These are phyloP conservation scores for Candida khao-thaluensis DNA, from an alignment of 805 yeast species.

Conservation along the genomic window DNA sequence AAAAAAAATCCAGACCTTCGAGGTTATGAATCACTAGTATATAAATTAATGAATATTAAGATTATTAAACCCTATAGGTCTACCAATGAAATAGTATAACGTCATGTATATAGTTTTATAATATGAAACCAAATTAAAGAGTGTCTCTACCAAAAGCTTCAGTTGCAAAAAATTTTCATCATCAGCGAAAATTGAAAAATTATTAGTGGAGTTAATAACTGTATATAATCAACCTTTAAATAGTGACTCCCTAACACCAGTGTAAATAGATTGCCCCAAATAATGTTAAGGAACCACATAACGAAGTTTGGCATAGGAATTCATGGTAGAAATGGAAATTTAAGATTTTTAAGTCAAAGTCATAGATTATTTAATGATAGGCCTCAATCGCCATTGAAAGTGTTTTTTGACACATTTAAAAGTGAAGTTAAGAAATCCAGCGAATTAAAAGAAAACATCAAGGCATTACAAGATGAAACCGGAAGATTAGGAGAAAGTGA, in stretches of 20 bases:
- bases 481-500: conserved; percentile 93
- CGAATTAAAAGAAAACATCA: conserved; percentile 89
- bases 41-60: too few relatives aligned
- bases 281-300: conserved; percentile 4
- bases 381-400: conserved; percentile 80
- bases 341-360: conserved; percentile 6
- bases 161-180: conserved; percentile 6
- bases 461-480: conserved; percentile 93
- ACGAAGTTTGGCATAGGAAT: conserved; percentile 2
- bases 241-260: not conserved
- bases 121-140: too few relatives aligned
- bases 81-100: too few relatives aligned
- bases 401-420: conserved; percentile 88
- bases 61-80: too few relatives aligned
- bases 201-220: conserved; percentile 2
- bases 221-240: not conserved
- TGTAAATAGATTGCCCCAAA: not conserved
- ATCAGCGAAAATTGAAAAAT: conserved; percentile 5
- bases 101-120: too few relatives aligned
- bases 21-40: too few relatives aligned
- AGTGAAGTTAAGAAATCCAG: conserved; percentile 86
- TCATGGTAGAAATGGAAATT: not conserved
- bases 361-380: conserved; percentile 7
- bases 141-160: not conserved
- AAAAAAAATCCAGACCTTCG: too few relatives aligned